phyloP scores from a whole-genome alignment of 2,329 filamentous ascomycete species.

The Pseudogymnoascus sp. region DNA sequence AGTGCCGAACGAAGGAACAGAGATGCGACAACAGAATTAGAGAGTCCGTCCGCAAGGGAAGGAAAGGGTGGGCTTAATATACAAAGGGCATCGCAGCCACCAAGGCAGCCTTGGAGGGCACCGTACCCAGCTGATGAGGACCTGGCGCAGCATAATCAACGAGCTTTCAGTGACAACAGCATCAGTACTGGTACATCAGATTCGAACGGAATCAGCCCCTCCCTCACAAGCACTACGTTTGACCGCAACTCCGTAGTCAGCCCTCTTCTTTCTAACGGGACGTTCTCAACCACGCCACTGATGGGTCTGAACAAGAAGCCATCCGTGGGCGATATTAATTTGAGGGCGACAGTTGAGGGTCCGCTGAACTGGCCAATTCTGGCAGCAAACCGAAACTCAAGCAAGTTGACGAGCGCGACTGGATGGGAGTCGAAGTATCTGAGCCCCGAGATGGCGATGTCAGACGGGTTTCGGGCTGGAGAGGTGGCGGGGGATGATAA shows the following conservation, averaged over 20 bases:
- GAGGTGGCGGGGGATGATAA: background rate
- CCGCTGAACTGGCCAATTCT: conserved; percentile 7
- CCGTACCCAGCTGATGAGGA: background rate
- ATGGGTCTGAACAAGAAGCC: background rate
- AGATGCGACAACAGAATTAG: background rate
- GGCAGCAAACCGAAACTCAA: background rate
- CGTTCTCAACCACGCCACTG: background rate
- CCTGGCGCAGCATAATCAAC: background rate
- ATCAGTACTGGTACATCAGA: background rate
- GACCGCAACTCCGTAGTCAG: background rate
- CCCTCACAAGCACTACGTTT: background rate
- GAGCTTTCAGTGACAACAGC: background rate
- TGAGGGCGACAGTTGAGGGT: conserved; percentile 2
- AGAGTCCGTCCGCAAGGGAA: background rate
- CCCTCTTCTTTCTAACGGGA: background rate
- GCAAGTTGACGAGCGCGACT: background rate
- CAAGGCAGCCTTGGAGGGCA: background rate
- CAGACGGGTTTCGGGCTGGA: background rate
- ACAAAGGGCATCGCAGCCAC: background rate
- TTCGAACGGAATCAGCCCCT: background rate
- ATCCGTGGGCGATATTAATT: background rate
- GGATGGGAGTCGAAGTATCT: conserved; percentile 2
- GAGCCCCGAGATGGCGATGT: background rate
- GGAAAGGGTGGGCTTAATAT: background rate
- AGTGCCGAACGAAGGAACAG: background rate